Conservation (phyloP, 805 yeast species). For the Candida quercuum region DNA sequence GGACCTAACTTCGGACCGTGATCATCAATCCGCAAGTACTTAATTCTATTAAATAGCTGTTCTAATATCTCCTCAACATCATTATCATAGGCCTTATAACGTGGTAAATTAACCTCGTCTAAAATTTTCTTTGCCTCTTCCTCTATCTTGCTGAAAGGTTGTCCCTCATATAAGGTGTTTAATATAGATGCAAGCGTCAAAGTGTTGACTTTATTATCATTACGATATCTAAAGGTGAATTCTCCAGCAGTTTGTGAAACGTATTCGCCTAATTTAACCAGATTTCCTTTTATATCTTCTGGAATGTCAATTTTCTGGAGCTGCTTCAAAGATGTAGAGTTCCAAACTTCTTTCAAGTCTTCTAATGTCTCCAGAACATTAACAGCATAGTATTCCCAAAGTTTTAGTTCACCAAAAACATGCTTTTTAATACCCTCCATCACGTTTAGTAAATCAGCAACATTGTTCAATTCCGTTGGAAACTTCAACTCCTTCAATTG, state of each 20-base stretch:
- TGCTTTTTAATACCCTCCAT: constrained; percentile 65
- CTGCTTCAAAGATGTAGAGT: constrained; percentile 5
- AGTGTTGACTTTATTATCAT: constrained; percentile 48
- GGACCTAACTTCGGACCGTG: constrained; percentile 81
- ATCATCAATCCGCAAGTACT: constrained; percentile 68
- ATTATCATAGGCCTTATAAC: constrained; percentile 69
- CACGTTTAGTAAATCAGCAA: constrained; percentile 51
- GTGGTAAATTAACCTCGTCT: constrained; percentile 71
- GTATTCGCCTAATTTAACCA: constrained; percentile 42
- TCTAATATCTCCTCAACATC: constrained; percentile 61
- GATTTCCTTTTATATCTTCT: constrained; percentile 31
- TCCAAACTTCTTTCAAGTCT: constrained; percentile 35
- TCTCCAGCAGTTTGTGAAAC: constrained; percentile 35
- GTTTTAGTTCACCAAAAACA: constrained; percentile 57
- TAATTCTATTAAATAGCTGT: constrained; percentile 72
- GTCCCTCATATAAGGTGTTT: constrained; percentile 26
- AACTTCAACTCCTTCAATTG: constrained; percentile 52
- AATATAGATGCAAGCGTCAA: constrained; percentile 49
- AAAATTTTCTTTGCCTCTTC: constrained; percentile 46
- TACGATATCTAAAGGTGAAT: constrained; percentile 40
- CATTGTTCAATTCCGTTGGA: constrained; percentile 48
- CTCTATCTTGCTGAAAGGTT: constrained; percentile 24
- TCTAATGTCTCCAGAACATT: constrained; percentile 42
- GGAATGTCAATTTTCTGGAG: constrained; percentile 39
- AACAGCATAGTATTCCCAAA: constrained; percentile 88